Conservation (phyloP, 345 rosid genomes). For the Gossypium raimondii region DNA sequence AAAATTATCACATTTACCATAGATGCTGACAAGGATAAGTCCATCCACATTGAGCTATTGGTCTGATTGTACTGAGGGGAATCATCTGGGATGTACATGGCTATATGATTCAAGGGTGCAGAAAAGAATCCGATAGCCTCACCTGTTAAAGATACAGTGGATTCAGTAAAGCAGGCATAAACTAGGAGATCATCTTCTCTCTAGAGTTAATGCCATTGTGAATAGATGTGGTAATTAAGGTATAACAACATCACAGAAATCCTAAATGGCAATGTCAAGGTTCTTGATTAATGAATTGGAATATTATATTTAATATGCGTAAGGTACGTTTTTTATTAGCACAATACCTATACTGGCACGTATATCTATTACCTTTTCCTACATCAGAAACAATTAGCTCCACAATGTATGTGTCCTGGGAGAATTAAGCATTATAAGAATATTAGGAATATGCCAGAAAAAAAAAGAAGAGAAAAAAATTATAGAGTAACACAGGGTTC, state of each 20-base stretch:
- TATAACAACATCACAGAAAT: neutral
- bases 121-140: conserved; percentile 65
- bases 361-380: conserved; percentile 53
- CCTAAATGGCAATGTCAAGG: neutral
- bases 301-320: neutral
- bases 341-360: neutral
- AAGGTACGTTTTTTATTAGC: conserved; percentile 1
- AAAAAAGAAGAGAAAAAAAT: neutral
- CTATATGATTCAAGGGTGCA: conserved; percentile 66
- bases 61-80: conserved; percentile 39
- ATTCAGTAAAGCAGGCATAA: neutral
- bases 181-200: neutral
- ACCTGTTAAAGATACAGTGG: conserved; percentile 43
- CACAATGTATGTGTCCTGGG: conserved; percentile 57
- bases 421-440: conserved; percentile 15
- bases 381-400: conserved; percentile 66
- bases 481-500: neutral
- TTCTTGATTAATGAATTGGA: neutral
- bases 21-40: conserved; percentile 46
- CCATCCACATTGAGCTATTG: conserved; percentile 60
- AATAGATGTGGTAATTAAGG: neutral
- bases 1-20: conserved; percentile 33
- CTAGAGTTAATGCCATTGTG: neutral
- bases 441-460: neutral
- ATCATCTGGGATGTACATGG: conserved; percentile 38